A percentile compares a stretch with the other conserved stretches of the same genome.
These are phyloP conservation scores for carrot (Daucus carota) DNA, from an alignment of 129 eudicot genomes.

Conservation along the genomic window DH1_v3.0 NC_030385.2:14097501-14098000, in stretches of 20 bases:
- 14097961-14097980: conserved; percentile 86
- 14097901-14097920: conserved; percentile 98
- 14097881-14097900: conserved; percentile 91
- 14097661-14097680: too few relatives aligned
- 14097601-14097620: too few relatives aligned
- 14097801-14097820: background rate
- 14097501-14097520: background rate
- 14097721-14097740: background rate
- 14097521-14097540: background rate
- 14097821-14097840: background rate
- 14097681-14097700: too few relatives aligned
- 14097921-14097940: conserved; percentile 91
- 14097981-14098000: conserved; percentile 80
- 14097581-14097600: too few relatives aligned
- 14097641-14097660: too few relatives aligned
- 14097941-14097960: conserved; percentile 91
- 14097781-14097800: background rate
- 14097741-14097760: too few relatives aligned
- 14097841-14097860: background rate
- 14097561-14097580: too few relatives aligned
- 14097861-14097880: conserved; percentile 60
- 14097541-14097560: too few relatives aligned
- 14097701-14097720: background rate
- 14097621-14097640: too few relatives aligned
- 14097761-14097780: background rate